A percentile compares a stretch with the other conserved stretches of the same genome.
phyloP scores from a whole-genome alignment of 139 green algal species.

The Chlamydomonas applanata region DNA sequence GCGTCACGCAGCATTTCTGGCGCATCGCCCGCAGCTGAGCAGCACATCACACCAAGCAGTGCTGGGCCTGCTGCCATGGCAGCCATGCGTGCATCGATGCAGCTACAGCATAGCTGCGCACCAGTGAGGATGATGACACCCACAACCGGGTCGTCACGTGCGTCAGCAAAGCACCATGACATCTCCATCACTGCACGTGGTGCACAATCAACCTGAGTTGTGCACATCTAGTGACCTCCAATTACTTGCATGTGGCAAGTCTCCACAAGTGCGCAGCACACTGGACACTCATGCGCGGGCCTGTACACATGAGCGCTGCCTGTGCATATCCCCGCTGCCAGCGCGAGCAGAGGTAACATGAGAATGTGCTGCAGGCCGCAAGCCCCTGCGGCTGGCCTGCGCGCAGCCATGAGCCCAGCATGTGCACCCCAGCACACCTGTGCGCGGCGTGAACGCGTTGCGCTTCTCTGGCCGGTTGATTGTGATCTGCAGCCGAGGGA shows the following conservation, averaged over 20 bases:
- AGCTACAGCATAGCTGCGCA: no score
- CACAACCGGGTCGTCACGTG: slow-evolving; percentile 83
- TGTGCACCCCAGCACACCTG: slow-evolving; percentile 42
- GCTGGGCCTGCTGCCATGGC: no score
- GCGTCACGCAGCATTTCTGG: neutral
- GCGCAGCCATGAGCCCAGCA: no score
- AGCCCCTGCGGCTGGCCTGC: neutral
- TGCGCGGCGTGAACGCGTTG: slow-evolving; percentile 95
- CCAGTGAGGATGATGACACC: slow-evolving; percentile 95
- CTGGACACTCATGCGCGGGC: no score
- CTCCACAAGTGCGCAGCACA: no score
- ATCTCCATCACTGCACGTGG: slow-evolving; percentile 83
- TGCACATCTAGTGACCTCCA: no score
- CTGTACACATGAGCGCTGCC: no score
- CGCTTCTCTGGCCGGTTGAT: slow-evolving; percentile 92
- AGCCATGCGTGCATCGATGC: neutral
- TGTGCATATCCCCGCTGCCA: no score
- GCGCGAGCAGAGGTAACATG: no score
- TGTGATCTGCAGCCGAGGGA: slow-evolving; percentile 90
- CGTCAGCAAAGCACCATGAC: slow-evolving; percentile 83
- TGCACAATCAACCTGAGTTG: no score
- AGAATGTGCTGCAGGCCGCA: no score
- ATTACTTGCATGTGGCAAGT: no score
- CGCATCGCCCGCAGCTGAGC: neutral
- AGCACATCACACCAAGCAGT: neutral